Evolutionary conservation across 345 rosid genomes (phyloP).

Genomic region (Jatropha curcas): DNA sequence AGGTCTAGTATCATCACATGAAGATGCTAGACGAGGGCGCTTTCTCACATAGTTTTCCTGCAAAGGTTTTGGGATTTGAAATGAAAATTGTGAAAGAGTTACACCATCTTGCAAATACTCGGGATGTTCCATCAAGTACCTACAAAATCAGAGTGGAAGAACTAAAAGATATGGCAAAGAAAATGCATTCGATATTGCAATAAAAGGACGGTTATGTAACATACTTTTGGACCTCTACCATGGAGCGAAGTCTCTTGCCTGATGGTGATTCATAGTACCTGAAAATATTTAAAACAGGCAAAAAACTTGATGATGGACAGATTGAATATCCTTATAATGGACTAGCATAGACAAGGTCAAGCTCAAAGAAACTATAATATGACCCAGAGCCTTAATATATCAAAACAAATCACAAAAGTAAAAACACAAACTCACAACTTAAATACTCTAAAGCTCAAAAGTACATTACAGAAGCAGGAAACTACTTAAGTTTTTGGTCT

Average conservation of each 20-base stretch:
- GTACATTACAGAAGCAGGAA: background rate
- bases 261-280: conserved; percentile 86
- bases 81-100: conserved; percentile 62
- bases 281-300: conserved; percentile 24
- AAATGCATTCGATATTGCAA: background rate
- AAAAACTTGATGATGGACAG: background rate
- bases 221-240: conserved; percentile 79
- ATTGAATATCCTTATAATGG: background rate
- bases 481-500: too few species aligned
- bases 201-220: conserved; percentile 18
- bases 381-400: background rate
- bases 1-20: conserved; percentile 33
- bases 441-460: background rate
- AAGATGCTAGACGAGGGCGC: conserved; percentile 38
- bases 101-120: conserved; percentile 45
- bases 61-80: conserved; percentile 73
- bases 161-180: background rate
- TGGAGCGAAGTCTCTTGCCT: conserved; percentile 89
- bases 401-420: background rate
- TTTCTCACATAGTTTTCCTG: conserved; percentile 66
- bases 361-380: background rate
- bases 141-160: conserved; percentile 25
- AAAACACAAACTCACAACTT: background rate
- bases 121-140: conserved; percentile 63
- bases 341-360: background rate